Evolutionary conservation across 306 rosid species (phyloP).

Genomic region (Adenanthera pavonina): DNA sequence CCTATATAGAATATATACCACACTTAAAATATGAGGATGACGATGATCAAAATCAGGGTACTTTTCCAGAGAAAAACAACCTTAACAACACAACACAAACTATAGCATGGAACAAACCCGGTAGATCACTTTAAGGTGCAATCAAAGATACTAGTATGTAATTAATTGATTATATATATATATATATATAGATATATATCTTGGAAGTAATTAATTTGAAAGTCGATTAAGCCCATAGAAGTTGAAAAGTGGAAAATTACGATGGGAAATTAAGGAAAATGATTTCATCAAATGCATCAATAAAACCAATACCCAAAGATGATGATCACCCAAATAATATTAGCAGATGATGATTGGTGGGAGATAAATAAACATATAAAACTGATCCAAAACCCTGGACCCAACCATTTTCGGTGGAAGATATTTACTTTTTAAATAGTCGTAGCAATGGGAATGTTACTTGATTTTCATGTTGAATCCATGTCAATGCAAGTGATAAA

Average conservation of each 20-base stretch:
- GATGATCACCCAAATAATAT: no score
- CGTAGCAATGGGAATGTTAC: not conserved
- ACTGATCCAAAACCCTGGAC: no score
- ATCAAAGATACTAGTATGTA: no score
- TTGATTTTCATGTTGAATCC: not conserved
- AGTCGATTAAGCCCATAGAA: not conserved
- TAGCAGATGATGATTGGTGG: no score
- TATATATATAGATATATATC: no score
- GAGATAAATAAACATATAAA: no score
- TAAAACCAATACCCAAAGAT: not conserved
- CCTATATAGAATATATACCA: conserved; percentile 28
- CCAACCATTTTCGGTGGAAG: not conserved
- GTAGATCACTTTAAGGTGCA: not conserved
- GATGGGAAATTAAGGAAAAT: not conserved
- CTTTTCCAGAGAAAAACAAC: not conserved
- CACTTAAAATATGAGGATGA: not conserved
- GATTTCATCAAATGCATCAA: not conserved
- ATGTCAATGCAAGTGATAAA: not conserved
- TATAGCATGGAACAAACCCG: not conserved
- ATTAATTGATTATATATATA: no score
- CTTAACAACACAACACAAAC: not conserved
- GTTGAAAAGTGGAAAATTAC: not conserved
- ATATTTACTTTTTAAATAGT: not conserved
- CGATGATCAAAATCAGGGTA: not conserved
- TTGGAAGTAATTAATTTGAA: not conserved